Conservation (phyloP, 192 early-diverging fungal genomes). For the Geranomyces michiganensis region DNA sequence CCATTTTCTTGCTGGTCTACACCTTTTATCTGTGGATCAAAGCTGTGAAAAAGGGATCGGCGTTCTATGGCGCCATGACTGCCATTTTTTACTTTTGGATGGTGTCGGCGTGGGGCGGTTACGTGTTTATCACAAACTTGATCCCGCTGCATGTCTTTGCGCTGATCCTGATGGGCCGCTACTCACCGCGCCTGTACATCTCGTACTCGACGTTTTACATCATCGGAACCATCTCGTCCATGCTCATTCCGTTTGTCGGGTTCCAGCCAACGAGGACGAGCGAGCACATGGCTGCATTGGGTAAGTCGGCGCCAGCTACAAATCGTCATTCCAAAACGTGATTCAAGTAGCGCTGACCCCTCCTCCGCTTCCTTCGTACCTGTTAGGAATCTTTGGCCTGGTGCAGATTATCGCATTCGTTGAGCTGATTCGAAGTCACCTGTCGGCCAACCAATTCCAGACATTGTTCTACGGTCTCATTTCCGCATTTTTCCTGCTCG, state of each 20-base stretch:
- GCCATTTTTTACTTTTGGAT: slow-evolving; percentile 99
- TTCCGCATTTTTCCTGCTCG: slow-evolving; percentile 54
- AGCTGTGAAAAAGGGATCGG: slow-evolving; percentile 91
- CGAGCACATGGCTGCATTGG: slow-evolving; percentile 99
- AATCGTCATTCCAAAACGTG: not conserved
- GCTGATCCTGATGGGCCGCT: slow-evolving; percentile 94
- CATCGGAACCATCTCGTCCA: slow-evolving; percentile 92
- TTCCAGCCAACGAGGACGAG: slow-evolving; percentile 96
- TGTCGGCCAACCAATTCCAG: slow-evolving; percentile 87
- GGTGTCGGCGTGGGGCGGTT: slow-evolving; percentile 99
- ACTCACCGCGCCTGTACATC: slow-evolving; percentile 89
- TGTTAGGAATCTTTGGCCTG: slow-evolving; percentile 89
- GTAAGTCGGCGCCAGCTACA: slow-evolving; percentile 43
- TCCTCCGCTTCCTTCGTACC: not conserved
- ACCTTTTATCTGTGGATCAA: slow-evolving; percentile 99
- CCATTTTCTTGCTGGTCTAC: slow-evolving; percentile 97
- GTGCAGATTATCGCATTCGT: slow-evolving; percentile 94
- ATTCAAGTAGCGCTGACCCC: not conserved
- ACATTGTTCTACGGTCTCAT: slow-evolving; percentile 73
- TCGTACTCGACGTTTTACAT: slow-evolving; percentile 99
- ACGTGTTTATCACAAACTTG: slow-evolving; percentile 99
- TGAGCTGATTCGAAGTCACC: slow-evolving; percentile 75
- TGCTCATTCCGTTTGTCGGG: slow-evolving; percentile 99
- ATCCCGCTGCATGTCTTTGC: slow-evolving; percentile 96
- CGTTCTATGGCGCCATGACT: slow-evolving; percentile 80